Base-by-base conservation (phyloP, 208 protist species). In the Crithidia thermophila region DNA sequence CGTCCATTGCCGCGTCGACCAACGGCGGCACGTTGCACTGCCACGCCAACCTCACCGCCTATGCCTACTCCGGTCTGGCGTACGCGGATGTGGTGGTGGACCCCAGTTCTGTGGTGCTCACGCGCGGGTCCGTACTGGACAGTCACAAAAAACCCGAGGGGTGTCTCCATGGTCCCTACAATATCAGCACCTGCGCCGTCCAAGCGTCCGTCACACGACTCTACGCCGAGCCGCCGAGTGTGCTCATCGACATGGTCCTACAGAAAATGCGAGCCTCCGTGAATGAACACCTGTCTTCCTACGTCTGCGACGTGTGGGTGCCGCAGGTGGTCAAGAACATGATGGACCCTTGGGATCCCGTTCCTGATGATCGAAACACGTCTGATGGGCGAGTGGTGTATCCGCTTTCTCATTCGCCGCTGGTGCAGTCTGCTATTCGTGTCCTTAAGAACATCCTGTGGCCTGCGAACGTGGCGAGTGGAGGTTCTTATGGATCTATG, bases 1-100 rank as follows among this genome's bases (percentile, higher is more conserved):
- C 4, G 7, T 50, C 52, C n/a, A 33, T 64, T 18, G 18, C 55
- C 2, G 52, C 53, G 18, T 34, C 42, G 7, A 75, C 69, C 27
- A 36, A 57, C 9, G 61, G 69, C 0, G 69, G 69, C n/a, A 45
- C 37, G 30, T 6, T 75, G 40, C 52, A 37, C 55, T 75, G 69
- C 46, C 28, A 42, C n/a, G 47, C 61, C 5, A 69, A 75, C 25
- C 34, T 75, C 11, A 64, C 53, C 2, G 60, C 53, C 31, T 52
- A 59, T 39, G 53, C 31, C 31, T 75, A 75, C 25, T 2, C n/a
- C 30, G 69, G 69, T 3, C 16, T 28, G 1, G 47, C 69, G 20
- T 34, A 25, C 27, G 69, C 61, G 11, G 45, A 69, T 14, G 23
- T 75, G 28, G 28, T n/a, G 4, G 55, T 75, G 27, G 0, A 20